phyloP scores from a whole-genome alignment of 1,284 basidiomycete species.

The Takashimella koratensis region DNA sequence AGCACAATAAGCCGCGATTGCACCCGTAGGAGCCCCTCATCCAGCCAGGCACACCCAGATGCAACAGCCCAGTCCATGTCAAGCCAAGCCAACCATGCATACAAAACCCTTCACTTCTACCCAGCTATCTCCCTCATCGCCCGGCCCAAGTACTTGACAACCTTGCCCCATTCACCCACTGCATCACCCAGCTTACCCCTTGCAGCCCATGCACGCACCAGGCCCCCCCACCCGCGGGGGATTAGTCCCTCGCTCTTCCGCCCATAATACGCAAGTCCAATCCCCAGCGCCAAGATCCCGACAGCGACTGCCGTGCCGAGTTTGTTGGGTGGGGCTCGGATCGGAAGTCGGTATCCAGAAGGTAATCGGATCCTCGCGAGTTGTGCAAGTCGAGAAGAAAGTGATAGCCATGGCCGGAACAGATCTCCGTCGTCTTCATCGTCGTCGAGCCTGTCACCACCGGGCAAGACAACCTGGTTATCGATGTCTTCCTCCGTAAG shows the following conservation, averaged over 20 bases:
- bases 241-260: not conserved
- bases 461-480: conserved; percentile 13
- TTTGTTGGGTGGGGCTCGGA: conserved; percentile 14
- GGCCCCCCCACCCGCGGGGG: not conserved
- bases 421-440: conserved; percentile 2
- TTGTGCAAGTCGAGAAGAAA: not conserved
- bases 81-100: too few relatives aligned
- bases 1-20: too few relatives aligned
- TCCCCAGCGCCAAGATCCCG: conserved; percentile 31
- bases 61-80: too few relatives aligned
- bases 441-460: conserved; percentile 15
- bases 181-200: not conserved
- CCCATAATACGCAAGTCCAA: conserved; percentile 38
- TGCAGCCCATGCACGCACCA: not conserved
- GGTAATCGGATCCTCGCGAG: not conserved
- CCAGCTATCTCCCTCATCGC: not conserved
- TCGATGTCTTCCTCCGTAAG: conserved; percentile 18
- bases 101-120: too few relatives aligned
- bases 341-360: not conserved
- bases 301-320: conserved; percentile 31
- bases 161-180: not conserved
- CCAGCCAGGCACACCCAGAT: too few relatives aligned
- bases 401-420: not conserved
- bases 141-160: not conserved
- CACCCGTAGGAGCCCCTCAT: too few relatives aligned